Evolutionary conservation across 2,329 filamentous ascomycete species (phyloP), one percentile per base, ranked within the genome.

Genomic region (Colletotrichum lupini): DNA sequence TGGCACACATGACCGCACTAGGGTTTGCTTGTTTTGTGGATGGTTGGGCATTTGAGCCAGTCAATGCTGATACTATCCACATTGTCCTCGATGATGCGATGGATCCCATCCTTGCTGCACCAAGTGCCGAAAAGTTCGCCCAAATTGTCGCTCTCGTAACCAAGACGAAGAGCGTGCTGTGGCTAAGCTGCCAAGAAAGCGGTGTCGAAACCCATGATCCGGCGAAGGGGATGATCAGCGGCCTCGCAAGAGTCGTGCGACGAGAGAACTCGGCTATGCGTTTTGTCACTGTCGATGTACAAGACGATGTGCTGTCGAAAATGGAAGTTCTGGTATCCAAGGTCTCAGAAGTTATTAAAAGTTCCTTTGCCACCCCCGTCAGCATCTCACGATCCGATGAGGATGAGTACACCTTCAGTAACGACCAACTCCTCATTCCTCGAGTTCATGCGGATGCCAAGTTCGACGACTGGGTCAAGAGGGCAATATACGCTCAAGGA

Each of bases 221-320:
- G 26, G 62, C 5, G 37, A 77, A 76, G 56, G 73, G 73, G 14
- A 75, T 77, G 73, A 56, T 77, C 32, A 76, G 24, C 32, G 76
- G 76, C 5, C 68, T 77, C 5, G 66, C 76, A 7, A 68, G 77
- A n/a, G 76, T 77, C 8, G 58, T 76, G 8, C 68, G 76, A 26
- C 71, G 76, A 56, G 76, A 78, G 61, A 78, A 74, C 55, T 37
- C 65, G 2, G 66, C 63, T 11, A 70, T 77, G 55, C 55, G 69
- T 24, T 68, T 78, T 24, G 53, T 78, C 55, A 77, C 74, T 4
- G 53, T 78, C 28, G 49, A 77, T 24, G 68, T 77, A 1, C 67
- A 73, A 66, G 69, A 75, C 8, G 26, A 35, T 8, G 19, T 49
- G 24, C 22, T 24, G 28, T 26, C 26, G 12, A 26, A 8, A 9